Evolutionary conservation across 371 early-diverging fungal species (phyloP).

Genomic region (Mucor irregularis): DNA sequence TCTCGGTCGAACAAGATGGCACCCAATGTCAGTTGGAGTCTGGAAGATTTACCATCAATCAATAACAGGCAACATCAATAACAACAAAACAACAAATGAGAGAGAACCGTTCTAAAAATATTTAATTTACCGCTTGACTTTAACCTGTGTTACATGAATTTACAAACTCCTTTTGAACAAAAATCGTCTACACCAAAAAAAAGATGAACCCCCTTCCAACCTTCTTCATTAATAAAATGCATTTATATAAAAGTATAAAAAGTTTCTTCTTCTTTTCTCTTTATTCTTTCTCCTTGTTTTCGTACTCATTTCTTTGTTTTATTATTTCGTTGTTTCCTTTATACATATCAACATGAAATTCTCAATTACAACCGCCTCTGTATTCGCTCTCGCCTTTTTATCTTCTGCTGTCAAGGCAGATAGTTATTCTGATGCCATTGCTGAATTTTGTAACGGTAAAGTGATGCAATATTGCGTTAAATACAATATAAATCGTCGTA

Average conservation of each 20-base stretch:
- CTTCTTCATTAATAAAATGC: no score
- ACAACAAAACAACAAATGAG: background rate
- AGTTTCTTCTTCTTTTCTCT: no score
- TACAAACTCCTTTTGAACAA: conserved; percentile 9
- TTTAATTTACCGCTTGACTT: conserved; percentile 1
- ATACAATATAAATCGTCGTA: background rate
- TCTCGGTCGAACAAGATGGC: conserved; percentile 8
- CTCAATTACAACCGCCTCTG: conserved; percentile 47
- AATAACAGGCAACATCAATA: background rate
- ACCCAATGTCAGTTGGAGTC: conserved; percentile 15
- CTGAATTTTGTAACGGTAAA: conserved; percentile 46
- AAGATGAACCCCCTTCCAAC: no score
- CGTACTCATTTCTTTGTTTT: no score
- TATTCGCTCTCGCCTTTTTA: conserved; percentile 29
- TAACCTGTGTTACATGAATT: conserved; percentile 15
- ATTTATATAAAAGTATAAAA: no score
- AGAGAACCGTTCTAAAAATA: no score
- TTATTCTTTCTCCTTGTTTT: background rate
- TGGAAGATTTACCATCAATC: conserved; percentile 16
- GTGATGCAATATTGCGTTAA: background rate
- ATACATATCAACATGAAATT: no score
- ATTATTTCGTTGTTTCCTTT: no score
- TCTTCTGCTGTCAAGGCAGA: conserved; percentile 39
- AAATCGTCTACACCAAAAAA: no score
- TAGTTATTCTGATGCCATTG: conserved; percentile 44